Evolutionary conservation across 116 monocot genomes (phyloP).

Genomic region (Zostera marina): DNA sequence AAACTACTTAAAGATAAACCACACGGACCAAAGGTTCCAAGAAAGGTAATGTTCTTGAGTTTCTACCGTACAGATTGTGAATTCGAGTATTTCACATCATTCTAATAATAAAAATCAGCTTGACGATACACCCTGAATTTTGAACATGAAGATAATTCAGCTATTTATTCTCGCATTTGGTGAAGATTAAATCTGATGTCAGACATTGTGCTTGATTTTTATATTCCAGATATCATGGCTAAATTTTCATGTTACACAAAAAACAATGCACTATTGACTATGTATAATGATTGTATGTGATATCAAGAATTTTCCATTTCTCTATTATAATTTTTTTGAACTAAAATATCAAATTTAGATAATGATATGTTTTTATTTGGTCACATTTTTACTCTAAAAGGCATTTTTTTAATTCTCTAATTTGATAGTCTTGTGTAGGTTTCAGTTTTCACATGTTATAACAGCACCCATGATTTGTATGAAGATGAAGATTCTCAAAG

Average conservation of each 20-base stretch:
- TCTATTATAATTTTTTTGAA: too few species aligned
- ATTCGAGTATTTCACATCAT: background rate
- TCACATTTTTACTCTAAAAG: background rate
- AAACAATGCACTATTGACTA: too few species aligned
- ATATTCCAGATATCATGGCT: too few species aligned
- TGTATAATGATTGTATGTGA: too few species aligned
- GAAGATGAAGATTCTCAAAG: conserved; percentile 18
- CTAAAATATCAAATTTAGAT: background rate
- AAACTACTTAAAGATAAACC: conserved; percentile 25
- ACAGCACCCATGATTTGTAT: conserved; percentile 26
- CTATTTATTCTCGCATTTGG: too few species aligned
- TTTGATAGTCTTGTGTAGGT: conserved; percentile 24
- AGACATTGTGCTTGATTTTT: too few species aligned
- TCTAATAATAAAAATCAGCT: background rate
- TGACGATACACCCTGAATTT: too few species aligned
- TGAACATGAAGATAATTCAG: too few species aligned
- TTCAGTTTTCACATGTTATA: conserved; percentile 37
- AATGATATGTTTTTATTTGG: background rate
- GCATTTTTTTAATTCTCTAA: background rate
- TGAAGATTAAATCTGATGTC: too few species aligned
- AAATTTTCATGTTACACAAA: too few species aligned
- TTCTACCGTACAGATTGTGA: background rate
- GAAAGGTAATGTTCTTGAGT: conserved; percentile 22
- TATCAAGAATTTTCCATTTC: too few species aligned
- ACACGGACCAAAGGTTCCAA: conserved; percentile 25